Conservation (phyloP, 768 basidiomycete genomes). For the Lactarius sanguifluus region DNA sequence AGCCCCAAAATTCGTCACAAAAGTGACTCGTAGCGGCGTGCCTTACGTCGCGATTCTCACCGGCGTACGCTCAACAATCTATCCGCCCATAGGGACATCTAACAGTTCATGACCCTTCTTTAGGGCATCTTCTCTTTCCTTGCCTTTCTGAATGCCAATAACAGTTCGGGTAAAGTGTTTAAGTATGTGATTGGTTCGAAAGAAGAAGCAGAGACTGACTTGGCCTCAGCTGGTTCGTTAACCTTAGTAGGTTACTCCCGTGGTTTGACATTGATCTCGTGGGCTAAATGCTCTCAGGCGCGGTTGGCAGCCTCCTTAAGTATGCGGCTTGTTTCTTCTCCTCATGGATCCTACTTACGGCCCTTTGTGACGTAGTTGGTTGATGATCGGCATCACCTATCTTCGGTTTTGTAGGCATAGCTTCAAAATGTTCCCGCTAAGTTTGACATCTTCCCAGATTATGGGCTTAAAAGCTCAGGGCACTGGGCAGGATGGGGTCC, state of each 20-base stretch:
- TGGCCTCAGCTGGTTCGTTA: slow-evolving; percentile 23
- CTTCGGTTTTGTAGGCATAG: slow-evolving; percentile 27
- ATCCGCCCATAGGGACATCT: no score
- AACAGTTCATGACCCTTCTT: background rate
- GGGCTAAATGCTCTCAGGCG: slow-evolving; percentile 18
- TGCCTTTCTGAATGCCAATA: slow-evolving; percentile 25
- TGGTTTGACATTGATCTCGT: background rate
- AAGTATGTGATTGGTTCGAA: slow-evolving; percentile 7
- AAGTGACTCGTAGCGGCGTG: slow-evolving; percentile 17
- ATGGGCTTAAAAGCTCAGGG: slow-evolving; percentile 25
- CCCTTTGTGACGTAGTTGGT: slow-evolving; percentile 21
- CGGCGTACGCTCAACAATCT: slow-evolving; percentile 11
- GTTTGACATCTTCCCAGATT: slow-evolving; percentile 21
- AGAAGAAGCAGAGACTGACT: slow-evolving; percentile 2
- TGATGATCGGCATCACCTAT: slow-evolving; percentile 29
- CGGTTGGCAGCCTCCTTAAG: slow-evolving; percentile 30
- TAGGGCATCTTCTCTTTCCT: slow-evolving; percentile 27
- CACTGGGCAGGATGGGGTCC: background rate
- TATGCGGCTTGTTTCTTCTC: slow-evolving; percentile 2
- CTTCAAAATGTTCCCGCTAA: background rate
- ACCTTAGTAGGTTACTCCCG: slow-evolving; percentile 20
- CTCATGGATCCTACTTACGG: background rate
- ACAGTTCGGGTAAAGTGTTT: slow-evolving; percentile 26
- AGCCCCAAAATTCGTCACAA: slow-evolving; percentile 25
- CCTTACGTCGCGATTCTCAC: slow-evolving; percentile 25